Evolutionary conservation across 108 stramenopile genomes (phyloP), one percentile per base, ranked within the genome.

Genomic region (Cyclostephanos tholiformis): DNA sequence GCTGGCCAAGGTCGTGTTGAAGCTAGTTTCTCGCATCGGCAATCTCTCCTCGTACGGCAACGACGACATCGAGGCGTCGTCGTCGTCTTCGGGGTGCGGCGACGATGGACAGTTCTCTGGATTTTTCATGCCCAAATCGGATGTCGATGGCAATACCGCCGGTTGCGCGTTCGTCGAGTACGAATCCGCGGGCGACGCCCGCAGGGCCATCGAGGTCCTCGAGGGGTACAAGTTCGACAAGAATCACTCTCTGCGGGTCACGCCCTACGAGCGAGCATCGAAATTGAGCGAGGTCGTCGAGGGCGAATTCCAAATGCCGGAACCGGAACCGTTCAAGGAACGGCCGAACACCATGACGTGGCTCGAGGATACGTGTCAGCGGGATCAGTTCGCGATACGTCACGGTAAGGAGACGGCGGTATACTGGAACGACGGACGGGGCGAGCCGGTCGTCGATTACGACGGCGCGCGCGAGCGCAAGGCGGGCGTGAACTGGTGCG

Each of bases 391-490:
- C 75, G 92, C 91, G 35, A 87, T 98, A 52, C 95, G 98, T 14
- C 89, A 96, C 53, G 92, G 88, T 43, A 88, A 80, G 30, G 98
- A 99, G 80, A 97, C 98, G 11, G 89, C 82, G 10, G 92, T 99
- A 1, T 76, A 84, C 60, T 99, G 98, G 98, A 83, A 60, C 63
- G 95, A 97, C 74, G 86, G 84, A n/a, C 84, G 84, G 65, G 87
- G 76, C 51, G 87, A 84, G 51, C 95, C 98, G 8, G 72, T 90
- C 29, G 76, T 96, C 41, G 96, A 96, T 66, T 99, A 99, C 65
- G 96, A 95, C 69, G 98, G 98, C 14, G 80, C 86, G 51, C 85
- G 98, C n/a, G 98, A 99, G 70, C 97, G 96, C 87, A 88, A 96
- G 82, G 94, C 93, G 6, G 97, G 96, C 17, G 88, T 93, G 30